These are phyloP conservation scores for Marchantia paleacea DNA, from an alignment of 225 moss, liverwort and hornwort species.

Conservation along the genomic window DNA sequence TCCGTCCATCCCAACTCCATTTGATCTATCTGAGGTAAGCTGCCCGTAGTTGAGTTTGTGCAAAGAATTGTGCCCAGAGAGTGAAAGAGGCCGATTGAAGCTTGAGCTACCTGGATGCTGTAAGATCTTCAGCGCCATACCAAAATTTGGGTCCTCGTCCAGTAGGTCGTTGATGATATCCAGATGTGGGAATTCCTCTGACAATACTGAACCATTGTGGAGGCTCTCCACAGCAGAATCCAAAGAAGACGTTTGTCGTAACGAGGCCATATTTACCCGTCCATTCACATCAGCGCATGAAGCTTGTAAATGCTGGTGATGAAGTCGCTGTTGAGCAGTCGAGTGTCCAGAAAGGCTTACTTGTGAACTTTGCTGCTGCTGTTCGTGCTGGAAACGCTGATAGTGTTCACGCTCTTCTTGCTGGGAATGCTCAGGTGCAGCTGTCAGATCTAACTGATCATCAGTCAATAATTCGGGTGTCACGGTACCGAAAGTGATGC, in stretches of 20 bases:
- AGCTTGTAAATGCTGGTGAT: constrained; percentile 54
- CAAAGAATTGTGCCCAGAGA: constrained; percentile 56
- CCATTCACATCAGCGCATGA: constrained; percentile 41
- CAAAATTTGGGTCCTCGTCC: constrained; percentile 86
- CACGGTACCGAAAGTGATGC: constrained; percentile 96
- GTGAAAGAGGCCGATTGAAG: constrained; percentile 54
- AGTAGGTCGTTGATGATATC: constrained; percentile 95
- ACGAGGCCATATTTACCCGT: constrained; percentile 44
- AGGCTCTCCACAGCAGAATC: constrained; percentile 53
- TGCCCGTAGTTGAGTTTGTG: constrained; percentile 81
- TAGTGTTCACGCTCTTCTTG: constrained; percentile 56
- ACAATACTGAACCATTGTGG: constrained; percentile 64
- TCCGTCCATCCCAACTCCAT: constrained; percentile 51
- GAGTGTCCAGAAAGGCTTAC: constrained; percentile 41
- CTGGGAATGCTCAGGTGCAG: constrained; percentile 50
- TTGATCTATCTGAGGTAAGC: constrained; percentile 54
- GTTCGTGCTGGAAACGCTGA: constrained; percentile 31
- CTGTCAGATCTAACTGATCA: constrained; percentile 38
- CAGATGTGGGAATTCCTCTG: constrained; percentile 97
- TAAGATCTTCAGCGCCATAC: constrained; percentile 64
- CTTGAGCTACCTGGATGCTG: constrained; percentile 57
- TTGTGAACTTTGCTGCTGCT: constrained; percentile 49
- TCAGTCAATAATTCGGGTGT: constrained; percentile 81
- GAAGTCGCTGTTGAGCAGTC: constrained; percentile 25
- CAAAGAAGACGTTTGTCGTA: constrained; percentile 41